Evolutionary conservation across 768 basidiomycete genomes (phyloP).

Genomic region (Psilocybe tampanensis): DNA sequence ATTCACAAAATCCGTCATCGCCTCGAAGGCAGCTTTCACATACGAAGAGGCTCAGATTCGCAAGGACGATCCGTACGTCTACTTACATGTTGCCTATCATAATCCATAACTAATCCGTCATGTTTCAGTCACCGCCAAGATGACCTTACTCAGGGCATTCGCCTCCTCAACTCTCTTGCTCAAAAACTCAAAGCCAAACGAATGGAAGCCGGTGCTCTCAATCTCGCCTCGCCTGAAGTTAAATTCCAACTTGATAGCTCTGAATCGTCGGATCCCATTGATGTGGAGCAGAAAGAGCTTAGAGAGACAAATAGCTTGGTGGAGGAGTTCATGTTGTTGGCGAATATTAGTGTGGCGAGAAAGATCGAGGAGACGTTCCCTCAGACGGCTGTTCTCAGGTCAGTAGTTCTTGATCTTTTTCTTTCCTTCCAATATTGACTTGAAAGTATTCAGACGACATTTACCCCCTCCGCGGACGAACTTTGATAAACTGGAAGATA

Average conservation of each 20-base stretch:
- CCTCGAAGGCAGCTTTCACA: conserved; percentile 94
- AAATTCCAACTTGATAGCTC: conserved; percentile 94
- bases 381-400: conserved; percentile 92
- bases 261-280: conserved; percentile 94
- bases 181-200: conserved; percentile 81
- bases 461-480: conserved; percentile 89
- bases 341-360: conserved; percentile 90
- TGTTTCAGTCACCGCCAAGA: conserved; percentile 69
- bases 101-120: not conserved
- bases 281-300: conserved; percentile 94
- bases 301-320: conserved; percentile 95
- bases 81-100: not conserved
- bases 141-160: conserved; percentile 80
- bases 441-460: conserved; percentile 65
- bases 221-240: conserved; percentile 97
- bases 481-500: conserved; percentile 95
- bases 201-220: conserved; percentile 96
- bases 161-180: conserved; percentile 86
- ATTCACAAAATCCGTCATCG: conserved; percentile 96
- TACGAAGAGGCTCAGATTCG: conserved; percentile 95
- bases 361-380: conserved; percentile 96
- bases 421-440: not conserved
- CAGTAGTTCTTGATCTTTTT: conserved; percentile 1
- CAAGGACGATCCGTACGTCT: conserved; percentile 76
- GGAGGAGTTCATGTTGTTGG: conserved; percentile 99